A percentile compares a stretch with the other conserved stretches of the same genome.
Evolutionary conservation across 2,329 filamentous ascomycete genomes (phyloP).

Genomic region (Mycocentrospora acerina): DNA sequence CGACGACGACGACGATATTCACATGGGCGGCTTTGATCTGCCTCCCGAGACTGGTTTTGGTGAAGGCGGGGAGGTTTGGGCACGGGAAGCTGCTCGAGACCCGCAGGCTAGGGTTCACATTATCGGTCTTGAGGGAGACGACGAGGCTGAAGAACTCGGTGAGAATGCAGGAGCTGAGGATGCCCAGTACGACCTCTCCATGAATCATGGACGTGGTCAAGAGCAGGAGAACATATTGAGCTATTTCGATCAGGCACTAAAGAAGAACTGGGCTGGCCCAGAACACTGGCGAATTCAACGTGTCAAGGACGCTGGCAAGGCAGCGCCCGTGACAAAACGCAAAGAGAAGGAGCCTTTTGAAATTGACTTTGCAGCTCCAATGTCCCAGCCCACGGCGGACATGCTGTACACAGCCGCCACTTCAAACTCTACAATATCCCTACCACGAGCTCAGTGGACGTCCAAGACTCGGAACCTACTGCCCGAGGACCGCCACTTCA

Average conservation of each 20-base stretch:
- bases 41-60: slow-evolving; percentile 78
- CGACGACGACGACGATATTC: slow-evolving; percentile 63
- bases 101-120: slow-evolving; percentile 82
- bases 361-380: slow-evolving; percentile 81
- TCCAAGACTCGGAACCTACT: slow-evolving; percentile 90
- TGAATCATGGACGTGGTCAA: slow-evolving; percentile 66
- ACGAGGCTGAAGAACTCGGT: slow-evolving; percentile 49
- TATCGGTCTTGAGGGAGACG: slow-evolving; percentile 59
- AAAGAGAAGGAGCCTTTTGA: slow-evolving; percentile 98
- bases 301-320: slow-evolving; percentile 74
- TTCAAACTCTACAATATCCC: slow-evolving; percentile 76
- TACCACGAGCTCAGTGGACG: slow-evolving; percentile 94
- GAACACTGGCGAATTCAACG: slow-evolving; percentile 97
- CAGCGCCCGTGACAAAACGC: slow-evolving; percentile 61
- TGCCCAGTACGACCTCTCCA: slow-evolving; percentile 76
- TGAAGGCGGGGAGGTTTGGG: slow-evolving; percentile 95
- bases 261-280: slow-evolving; percentile 98
- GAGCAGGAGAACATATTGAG: slow-evolving; percentile 95
- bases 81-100: slow-evolving; percentile 81
- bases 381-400: slow-evolving; percentile 71
- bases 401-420: slow-evolving; percentile 78
- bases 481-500: slow-evolving; percentile 98
- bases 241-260: slow-evolving; percentile 94
- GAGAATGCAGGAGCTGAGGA: slow-evolving; percentile 58
- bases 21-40: slow-evolving; percentile 63